phyloP scores from a whole-genome alignment of 148 eudicot species.

The Silene uniflora region DNA sequence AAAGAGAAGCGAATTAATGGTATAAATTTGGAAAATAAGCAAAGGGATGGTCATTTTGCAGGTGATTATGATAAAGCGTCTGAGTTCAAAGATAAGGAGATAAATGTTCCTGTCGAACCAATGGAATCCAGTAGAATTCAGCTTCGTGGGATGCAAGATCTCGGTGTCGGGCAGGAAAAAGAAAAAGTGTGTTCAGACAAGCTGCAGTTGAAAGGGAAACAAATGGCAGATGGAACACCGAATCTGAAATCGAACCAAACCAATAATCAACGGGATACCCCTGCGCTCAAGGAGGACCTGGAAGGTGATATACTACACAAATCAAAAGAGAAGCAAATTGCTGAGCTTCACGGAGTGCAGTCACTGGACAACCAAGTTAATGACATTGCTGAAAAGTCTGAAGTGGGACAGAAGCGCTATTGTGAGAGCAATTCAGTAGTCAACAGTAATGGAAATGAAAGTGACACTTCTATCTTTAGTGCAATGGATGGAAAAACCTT shows the following conservation, averaged over 20 bases:
- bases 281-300: neutral
- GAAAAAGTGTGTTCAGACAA: neutral
- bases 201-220: conserved; percentile 8
- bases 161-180: neutral
- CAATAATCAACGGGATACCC: neutral
- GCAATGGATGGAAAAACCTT: conserved; percentile 15
- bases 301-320: neutral
- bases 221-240: neutral
- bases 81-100: conserved; percentile 18
- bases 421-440: neutral
- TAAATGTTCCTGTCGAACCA: neutral
- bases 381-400: neutral
- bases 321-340: neutral
- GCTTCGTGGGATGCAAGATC: conserved; percentile 1
- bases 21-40: neutral
- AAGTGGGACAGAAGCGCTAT: neutral
- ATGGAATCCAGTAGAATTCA: neutral
- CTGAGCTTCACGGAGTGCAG: neutral
- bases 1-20: conserved; percentile 15
- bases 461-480: neutral
- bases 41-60: conserved; percentile 2
- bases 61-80: neutral
- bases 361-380: neutral
- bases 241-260: conserved; percentile 1
- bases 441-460: neutral